Evolutionary conservation across 768 basidiomycete species (phyloP), one percentile per base, ranked within the genome.

Genomic region (Trametes elegans): DNA sequence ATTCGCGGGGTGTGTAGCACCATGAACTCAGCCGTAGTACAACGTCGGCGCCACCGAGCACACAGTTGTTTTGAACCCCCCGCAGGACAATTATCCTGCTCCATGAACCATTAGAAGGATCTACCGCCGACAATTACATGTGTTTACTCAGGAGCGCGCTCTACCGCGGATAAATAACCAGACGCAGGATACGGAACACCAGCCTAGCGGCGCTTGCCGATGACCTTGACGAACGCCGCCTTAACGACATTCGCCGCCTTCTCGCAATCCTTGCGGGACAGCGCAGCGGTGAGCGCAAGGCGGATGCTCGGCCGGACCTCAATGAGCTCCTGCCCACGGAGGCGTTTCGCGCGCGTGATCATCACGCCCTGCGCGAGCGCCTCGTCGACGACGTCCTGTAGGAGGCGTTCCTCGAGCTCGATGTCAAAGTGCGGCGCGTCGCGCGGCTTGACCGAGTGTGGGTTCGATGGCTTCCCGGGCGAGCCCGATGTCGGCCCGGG

Each of bases 321-420:
- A 14, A 81, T 74, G 59, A 82, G 73, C 76, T 99, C 96, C 71
- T 97, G 94, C 5, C 87, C 84, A 45, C 81, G 80, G 61, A 97
- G 68, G 53, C 92, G 73, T 75, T 90, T 90, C 36, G 93, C 87
- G 21, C 90, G 80, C 3, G 93, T 95, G 55, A 97, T 73, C 62
- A 98, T 75, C 40, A 99, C 87, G 9, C 92, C 93, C 60, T 90
- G 89, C 6, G 75, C 74, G 36, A 93, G 73, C 0, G 81, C 79
- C 65, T 97, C 91, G 56, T 98, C 96, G 13, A 98, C 93, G 11
- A 98, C 83, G 48, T 96, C 93, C 71, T 98, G 95, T 61, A 99
- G 67, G 23, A 93, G 53, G 35, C 76, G 73, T 66, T 98, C 95
- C 69, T 98, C 95, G 13, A 68, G 68, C 19, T 79, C 81, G 40